Conservation (phyloP, 139 green algal genomes). For the Zygnema cylindricum region DNA sequence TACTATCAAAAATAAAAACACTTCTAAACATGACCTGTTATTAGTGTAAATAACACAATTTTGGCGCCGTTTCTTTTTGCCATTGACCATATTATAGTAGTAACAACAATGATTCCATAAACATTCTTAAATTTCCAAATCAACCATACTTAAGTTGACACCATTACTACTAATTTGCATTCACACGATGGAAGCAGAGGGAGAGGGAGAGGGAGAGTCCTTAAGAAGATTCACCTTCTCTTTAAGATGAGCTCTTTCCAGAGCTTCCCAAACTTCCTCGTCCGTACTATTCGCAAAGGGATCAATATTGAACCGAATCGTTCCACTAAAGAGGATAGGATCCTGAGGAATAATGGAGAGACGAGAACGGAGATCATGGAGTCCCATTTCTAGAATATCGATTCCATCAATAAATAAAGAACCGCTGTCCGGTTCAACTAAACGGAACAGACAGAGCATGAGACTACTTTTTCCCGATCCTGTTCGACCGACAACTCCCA, state of each 20-base stretch:
- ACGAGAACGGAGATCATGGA: conserved; percentile 72
- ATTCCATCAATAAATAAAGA: conserved; percentile 86
- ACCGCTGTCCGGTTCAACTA: conserved; percentile 75
- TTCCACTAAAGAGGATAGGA: conserved; percentile 92
- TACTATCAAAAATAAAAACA: too few species aligned
- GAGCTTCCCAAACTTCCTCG: conserved; percentile 71
- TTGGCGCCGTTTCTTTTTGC: too few species aligned
- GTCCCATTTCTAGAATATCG: conserved; percentile 78
- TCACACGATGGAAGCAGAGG: too few species aligned
- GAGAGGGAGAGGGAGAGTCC: too few species aligned
- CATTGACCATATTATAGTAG: too few species aligned
- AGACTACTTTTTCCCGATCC: conserved; percentile 78
- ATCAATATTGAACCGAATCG: conserved; percentile 89
- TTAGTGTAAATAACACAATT: too few species aligned
- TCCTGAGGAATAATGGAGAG: conserved; percentile 86
- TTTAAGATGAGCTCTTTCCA: conserved; percentile 68
- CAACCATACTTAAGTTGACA: too few species aligned
- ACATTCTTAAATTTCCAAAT: too few species aligned
- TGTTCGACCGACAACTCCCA: conserved; percentile 78
- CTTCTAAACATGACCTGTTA: too few species aligned
- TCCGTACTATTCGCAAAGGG: conserved; percentile 82
- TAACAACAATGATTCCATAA: too few species aligned
- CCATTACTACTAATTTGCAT: too few species aligned
- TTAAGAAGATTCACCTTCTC: conserved; percentile 63
- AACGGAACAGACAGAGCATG: conserved; percentile 76